phyloP scores from a whole-genome alignment of 768 basidiomycete species.

The Rhodocollybia butyracea region DNA sequence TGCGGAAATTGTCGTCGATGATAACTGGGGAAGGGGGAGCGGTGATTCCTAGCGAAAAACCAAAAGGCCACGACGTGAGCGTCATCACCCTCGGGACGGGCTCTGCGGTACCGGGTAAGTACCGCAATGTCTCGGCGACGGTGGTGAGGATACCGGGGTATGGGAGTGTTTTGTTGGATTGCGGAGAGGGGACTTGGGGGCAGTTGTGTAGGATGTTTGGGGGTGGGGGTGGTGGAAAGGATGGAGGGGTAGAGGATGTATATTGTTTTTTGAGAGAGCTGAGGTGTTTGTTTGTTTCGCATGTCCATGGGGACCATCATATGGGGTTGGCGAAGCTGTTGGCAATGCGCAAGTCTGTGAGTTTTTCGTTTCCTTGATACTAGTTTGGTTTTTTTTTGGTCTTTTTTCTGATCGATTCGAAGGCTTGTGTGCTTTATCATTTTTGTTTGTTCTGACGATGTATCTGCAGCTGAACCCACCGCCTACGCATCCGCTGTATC shows the following conservation, averaged over 20 bases:
- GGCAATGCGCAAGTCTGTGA: slow-evolving; percentile 63
- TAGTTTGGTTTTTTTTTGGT: slow-evolving; percentile 7
- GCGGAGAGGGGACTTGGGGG: slow-evolving; percentile 91
- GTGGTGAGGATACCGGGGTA: slow-evolving; percentile 69
- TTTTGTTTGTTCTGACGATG: too few relatives aligned
- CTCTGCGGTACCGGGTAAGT: slow-evolving; percentile 80
- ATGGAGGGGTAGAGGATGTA: too few relatives aligned
- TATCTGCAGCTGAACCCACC: slow-evolving; percentile 61
- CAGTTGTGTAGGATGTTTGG: slow-evolving; percentile 83
- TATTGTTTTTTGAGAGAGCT: slow-evolving; percentile 65
- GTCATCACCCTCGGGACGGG: slow-evolving; percentile 86
- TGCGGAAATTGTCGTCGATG: not conserved
- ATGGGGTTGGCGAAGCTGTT: slow-evolving; percentile 76
- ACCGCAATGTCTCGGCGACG: slow-evolving; percentile 83
- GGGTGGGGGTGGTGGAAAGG: too few relatives aligned
- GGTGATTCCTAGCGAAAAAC: too few relatives aligned
- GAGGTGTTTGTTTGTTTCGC: slow-evolving; percentile 82
- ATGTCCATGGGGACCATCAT: slow-evolving; percentile 93
- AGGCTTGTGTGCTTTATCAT: too few relatives aligned
- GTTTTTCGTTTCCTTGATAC: slow-evolving; percentile 11
- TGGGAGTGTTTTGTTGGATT: slow-evolving; percentile 81
- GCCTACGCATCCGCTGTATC: slow-evolving; percentile 60
- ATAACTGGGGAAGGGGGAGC: too few relatives aligned
- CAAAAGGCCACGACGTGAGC: slow-evolving; percentile 59
- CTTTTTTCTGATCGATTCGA: not conserved